A percentile compares a stretch with the other conserved stretches of the same genome.
These are phyloP conservation scores for Amoeboaphelidium protococcarum DNA, from an alignment of 371 early-diverging fungal species.

Conservation along the genomic window DNA sequence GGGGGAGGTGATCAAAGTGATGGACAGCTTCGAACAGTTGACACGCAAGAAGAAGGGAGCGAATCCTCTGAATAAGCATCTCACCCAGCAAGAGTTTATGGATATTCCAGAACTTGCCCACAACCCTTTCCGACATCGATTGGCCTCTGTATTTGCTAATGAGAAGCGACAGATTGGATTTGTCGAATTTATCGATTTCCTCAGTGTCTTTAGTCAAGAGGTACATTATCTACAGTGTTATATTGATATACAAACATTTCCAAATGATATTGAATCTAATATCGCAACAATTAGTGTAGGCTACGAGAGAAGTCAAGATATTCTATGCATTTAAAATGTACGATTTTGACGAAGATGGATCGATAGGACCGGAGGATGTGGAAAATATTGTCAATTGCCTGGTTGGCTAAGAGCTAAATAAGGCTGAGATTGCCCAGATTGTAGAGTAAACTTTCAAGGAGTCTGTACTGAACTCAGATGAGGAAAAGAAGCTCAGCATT, in stretches of 20 bases:
- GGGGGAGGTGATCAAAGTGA: neutral
- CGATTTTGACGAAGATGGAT: neutral
- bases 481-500: neutral
- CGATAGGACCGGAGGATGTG: neutral
- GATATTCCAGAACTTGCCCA: neutral
- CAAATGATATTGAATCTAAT: too few relatives aligned
- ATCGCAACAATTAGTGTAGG: too few relatives aligned
- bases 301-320: neutral
- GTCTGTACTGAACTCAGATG: neutral
- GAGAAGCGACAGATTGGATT: neutral
- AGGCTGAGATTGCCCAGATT: neutral
- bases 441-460: neutral
- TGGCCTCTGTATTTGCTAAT: neutral
- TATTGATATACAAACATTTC: too few relatives aligned
- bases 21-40: neutral
- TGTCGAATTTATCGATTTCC: neutral
- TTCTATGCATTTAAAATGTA: neutral
- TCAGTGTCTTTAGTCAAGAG: neutral
- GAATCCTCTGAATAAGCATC: neutral
- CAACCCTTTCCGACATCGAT: neutral
- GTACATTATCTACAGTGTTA: too few relatives aligned
- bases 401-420: neutral
- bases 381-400: neutral
- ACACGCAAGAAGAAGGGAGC: neutral
- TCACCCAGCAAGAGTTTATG: neutral